These are phyloP conservation scores for Colletotrichum sp. DNA, from an alignment of 2,329 filamentous ascomycete species.

Conservation along the genomic window DNA sequence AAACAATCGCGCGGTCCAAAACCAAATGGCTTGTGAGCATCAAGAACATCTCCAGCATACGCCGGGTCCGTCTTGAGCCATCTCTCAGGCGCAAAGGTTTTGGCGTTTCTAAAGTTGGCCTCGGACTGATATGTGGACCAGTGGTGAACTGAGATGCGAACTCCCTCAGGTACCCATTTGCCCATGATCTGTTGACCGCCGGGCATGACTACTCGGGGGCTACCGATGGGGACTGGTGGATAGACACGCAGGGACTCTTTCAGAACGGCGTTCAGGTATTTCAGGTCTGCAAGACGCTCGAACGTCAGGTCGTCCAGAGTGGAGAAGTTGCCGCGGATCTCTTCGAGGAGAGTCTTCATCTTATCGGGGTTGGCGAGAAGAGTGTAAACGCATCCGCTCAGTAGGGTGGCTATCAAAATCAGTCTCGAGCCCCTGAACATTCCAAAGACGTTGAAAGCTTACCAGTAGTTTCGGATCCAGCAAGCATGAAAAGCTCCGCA, in stretches of 20 bases:
- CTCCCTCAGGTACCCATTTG: slow-evolving; percentile 34
- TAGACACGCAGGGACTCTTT: slow-evolving; percentile 48
- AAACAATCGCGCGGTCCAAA: slow-evolving; percentile 59
- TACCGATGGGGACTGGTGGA: slow-evolving; percentile 30
- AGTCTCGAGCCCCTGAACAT: neutral
- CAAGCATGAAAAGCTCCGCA: slow-evolving; percentile 28
- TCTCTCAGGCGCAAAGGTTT: slow-evolving; percentile 34
- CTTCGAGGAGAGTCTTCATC: slow-evolving; percentile 36
- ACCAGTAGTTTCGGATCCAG: slow-evolving; percentile 37
- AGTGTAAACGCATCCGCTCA: slow-evolving; percentile 29
- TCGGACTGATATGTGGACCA: slow-evolving; percentile 47
- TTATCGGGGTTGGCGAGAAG: slow-evolving; percentile 32
- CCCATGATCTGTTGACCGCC: slow-evolving; percentile 37
- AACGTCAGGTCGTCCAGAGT: slow-evolving; percentile 40
- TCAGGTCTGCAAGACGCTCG: slow-evolving; percentile 30
- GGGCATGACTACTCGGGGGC: slow-evolving; percentile 31
- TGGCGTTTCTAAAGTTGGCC: slow-evolving; percentile 41
- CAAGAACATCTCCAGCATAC: slow-evolving; percentile 21
- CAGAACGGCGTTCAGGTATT: slow-evolving; percentile 43
- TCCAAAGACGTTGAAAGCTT: slow-evolving; percentile 6
- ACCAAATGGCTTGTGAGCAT: slow-evolving; percentile 59
- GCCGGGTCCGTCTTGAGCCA: slow-evolving; percentile 5
- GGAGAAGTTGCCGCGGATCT: slow-evolving; percentile 39
- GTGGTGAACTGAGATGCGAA: slow-evolving; percentile 39
- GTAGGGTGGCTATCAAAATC: slow-evolving; percentile 30